A percentile compares a stretch with the other conserved stretches of the same genome.
phyloP scores from a whole-genome alignment of 1,139 yeast genomes.

The Saccharomycopsis crataegensis region DNA sequence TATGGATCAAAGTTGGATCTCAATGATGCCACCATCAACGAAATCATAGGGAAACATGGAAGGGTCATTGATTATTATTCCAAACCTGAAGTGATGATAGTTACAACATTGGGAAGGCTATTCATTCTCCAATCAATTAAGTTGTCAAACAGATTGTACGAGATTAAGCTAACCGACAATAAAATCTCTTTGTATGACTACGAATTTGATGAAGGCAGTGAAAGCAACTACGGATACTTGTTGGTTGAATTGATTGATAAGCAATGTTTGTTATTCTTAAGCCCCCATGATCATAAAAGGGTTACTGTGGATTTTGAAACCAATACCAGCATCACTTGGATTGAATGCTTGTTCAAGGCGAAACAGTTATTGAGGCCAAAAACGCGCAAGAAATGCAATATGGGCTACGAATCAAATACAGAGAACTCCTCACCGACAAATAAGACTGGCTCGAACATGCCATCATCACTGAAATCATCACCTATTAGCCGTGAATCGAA shows the following conservation, averaged over 20 bases:
- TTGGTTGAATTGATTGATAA: constrained; percentile 55
- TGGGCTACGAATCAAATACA: neutral
- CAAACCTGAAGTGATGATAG: constrained; percentile 29
- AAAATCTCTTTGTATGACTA: constrained; percentile 74
- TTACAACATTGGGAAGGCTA: constrained; percentile 33
- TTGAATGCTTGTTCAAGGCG: constrained; percentile 41
- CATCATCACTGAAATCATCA: too few species aligned
- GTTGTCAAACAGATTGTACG: constrained; percentile 22
- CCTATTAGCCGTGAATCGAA: too few species aligned
- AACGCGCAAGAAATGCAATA: neutral
- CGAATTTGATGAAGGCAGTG: constrained; percentile 46
- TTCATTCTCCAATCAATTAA: constrained; percentile 25
- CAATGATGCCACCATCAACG: constrained; percentile 30
- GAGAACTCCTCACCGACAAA: neutral
- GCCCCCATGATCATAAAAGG: constrained; percentile 24
- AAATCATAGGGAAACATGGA: constrained; percentile 36
- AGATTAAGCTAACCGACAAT: constrained; percentile 48
- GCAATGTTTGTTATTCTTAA: constrained; percentile 53
- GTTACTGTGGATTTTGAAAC: constrained; percentile 26
- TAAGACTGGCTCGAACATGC: too few species aligned
- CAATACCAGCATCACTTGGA: constrained; percentile 36
- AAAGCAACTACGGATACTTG: constrained; percentile 47
- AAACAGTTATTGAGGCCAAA: constrained; percentile 32
- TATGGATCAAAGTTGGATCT: constrained; percentile 27
- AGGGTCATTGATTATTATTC: constrained; percentile 31